Base-by-base conservation (phyloP, 108 stramenopile genomes). In the Discostella stelligeroides region DNA sequence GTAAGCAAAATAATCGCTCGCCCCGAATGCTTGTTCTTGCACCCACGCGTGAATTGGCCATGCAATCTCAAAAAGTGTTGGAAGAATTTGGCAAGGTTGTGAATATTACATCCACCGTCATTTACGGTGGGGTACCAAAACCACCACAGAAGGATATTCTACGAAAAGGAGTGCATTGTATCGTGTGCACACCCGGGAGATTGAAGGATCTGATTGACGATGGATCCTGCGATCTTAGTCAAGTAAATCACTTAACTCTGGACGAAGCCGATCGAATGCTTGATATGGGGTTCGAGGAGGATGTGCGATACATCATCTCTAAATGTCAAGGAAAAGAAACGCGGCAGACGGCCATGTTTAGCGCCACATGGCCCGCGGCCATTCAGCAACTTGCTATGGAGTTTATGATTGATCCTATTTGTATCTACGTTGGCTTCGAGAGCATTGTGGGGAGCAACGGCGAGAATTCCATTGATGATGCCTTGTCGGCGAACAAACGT, bases 261-360 rank as follows among this genome's bases (percentile, higher is more conserved):
- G 97, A 99, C 68, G 98, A 98, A 79, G 98, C 97, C 2, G 98
- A 99, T 82, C 86, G 95, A 14, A 98, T 99, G 98, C 80, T 99
- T 15, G 98, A 99, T 66, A 98, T 99, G 98, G 98, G 97, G 9
- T 58, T 58, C n/a, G 99, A 90, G 66, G 81, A 83, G 54, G 72
- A 76, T 20, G 86, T 95, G 90, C 84, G 86, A 7, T 81, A 61
- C 58, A 94, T 94, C 66, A 88, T 91, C 47, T 78, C 74, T 12
- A 56, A 14, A 28, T 56, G 75, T 27, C 60, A 81, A n/a, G 82
- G 85, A 14, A 79, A 81, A 1, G 57, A 34, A 4, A 90, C 82
- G 17, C 85, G 92, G 41, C 99, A 99, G 74, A 97, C 95, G 10
- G 94, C 99, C 84, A 86, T 99, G 84, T 99, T 99, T 82, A 88